phyloP scores from a whole-genome alignment of 177 flowering plant species.

The Vitis hybrid region DNA sequence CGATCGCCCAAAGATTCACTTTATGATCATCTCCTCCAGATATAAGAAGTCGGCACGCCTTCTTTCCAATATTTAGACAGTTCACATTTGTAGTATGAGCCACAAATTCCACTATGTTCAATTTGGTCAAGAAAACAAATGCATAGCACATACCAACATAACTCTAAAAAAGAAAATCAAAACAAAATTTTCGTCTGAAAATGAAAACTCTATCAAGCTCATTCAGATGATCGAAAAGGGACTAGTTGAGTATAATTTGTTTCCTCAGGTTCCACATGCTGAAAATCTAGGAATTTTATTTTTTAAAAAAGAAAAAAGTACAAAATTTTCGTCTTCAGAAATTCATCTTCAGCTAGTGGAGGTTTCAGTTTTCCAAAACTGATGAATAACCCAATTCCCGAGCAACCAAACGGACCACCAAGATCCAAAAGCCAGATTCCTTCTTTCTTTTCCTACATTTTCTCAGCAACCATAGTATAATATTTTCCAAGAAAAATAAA shows the following conservation, averaged over 20 bases:
- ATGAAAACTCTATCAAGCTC: background rate
- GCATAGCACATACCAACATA: background rate
- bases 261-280: too few species aligned
- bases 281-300: too few species aligned
- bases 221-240: too few species aligned
- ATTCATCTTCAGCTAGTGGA: background rate
- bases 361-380: background rate
- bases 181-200: background rate
- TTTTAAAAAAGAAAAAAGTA: too few species aligned
- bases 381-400: background rate
- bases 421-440: background rate
- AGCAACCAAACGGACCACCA: background rate
- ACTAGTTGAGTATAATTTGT: too few species aligned
- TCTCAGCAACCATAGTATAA: background rate
- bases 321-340: too few species aligned
- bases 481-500: background rate
- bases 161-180: background rate
- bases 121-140: constrained; percentile 46
- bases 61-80: constrained; percentile 76
- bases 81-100: constrained; percentile 78
- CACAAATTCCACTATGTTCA: constrained; percentile 72
- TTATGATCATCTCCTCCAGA: constrained; percentile 88
- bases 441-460: background rate
- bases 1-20: constrained; percentile 86
- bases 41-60: constrained; percentile 54